Conservation (phyloP, 2,329 filamentous ascomycete species). For the Cladophialophora yegresii region DNA sequence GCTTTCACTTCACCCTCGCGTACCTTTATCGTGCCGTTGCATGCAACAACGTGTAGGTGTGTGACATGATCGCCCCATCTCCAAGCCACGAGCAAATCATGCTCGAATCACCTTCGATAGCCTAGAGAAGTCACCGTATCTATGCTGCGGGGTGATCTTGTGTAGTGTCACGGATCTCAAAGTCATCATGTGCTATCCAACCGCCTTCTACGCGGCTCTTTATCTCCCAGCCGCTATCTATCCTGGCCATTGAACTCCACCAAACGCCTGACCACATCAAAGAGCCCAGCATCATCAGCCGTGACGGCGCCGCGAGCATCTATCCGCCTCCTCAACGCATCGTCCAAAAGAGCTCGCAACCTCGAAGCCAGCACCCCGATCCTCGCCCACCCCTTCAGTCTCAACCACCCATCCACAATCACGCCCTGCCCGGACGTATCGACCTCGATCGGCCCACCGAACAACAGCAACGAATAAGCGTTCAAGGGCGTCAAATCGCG, state of each 20-base stretch:
- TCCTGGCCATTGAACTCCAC: constrained; percentile 90
- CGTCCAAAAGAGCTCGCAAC: constrained; percentile 82
- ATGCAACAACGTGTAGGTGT: too few relatives aligned
- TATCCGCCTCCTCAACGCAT: constrained; percentile 76
- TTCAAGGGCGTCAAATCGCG: constrained; percentile 92
- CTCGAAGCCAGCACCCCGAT: constrained; percentile 87
- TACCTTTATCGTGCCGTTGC: too few relatives aligned
- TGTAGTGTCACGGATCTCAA: background rate
- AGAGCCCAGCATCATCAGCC: constrained; percentile 58
- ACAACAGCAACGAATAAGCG: constrained; percentile 81
- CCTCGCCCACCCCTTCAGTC: constrained; percentile 85
- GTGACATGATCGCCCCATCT: too few relatives aligned
- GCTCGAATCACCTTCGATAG: too few relatives aligned
- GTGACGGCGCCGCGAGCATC: constrained; percentile 66
- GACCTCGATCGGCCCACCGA: constrained; percentile 76
- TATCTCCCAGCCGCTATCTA: constrained; percentile 39
- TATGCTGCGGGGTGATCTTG: background rate
- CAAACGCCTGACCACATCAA: constrained; percentile 74
- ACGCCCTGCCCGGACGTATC: constrained; percentile 86
- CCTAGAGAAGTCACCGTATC: background rate
- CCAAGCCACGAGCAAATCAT: too few relatives aligned
- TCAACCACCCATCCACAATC: constrained; percentile 87
- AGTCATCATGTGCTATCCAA: background rate
- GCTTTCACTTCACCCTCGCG: too few relatives aligned
- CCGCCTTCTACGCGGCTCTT: background rate